Conservation (phyloP, 805 yeast genomes). For the Yamadazyma olivae region DNA sequence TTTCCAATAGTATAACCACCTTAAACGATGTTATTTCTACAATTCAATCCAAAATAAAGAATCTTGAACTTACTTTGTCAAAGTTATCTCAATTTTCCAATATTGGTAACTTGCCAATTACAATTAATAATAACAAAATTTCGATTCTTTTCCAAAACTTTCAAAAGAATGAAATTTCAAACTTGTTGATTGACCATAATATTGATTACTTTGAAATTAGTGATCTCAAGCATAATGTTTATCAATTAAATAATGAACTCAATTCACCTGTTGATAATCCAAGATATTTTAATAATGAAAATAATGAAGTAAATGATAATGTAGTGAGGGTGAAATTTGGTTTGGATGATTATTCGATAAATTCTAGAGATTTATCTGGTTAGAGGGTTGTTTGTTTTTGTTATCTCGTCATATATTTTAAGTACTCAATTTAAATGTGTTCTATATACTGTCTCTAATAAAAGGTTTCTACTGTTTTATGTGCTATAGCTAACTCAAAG, state of each 20-base stretch:
- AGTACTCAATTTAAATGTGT: not conserved
- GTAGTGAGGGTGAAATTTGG: slow-evolving; percentile 4
- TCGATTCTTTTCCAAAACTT: slow-evolving; percentile 5
- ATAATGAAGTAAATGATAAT: not conserved
- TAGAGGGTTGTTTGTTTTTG: slow-evolving; percentile 4
- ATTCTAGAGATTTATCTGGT: slow-evolving; percentile 6
- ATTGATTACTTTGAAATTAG: slow-evolving; percentile 4
- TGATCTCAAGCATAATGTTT: not conserved
- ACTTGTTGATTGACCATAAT: slow-evolving; percentile 8
- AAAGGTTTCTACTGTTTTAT: slow-evolving; percentile 3
- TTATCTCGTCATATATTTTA: too few species aligned
- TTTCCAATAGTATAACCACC: not conserved
- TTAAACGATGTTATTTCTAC: slow-evolving; percentile 1
- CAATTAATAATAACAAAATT: not conserved
- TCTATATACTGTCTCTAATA: too few species aligned
- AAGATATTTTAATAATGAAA: not conserved
- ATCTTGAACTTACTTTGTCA: not conserved
- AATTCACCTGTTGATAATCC: too few species aligned
- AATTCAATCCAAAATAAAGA: slow-evolving; percentile 1
- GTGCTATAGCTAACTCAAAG: slow-evolving; percentile 24
- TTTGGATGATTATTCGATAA: slow-evolving; percentile 4
- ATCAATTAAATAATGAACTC: not conserved
- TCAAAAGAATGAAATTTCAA: slow-evolving; percentile 5
- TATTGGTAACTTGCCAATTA: slow-evolving; percentile 5
- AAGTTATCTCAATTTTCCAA: slow-evolving; percentile 1